Evolutionary conservation across 1,139 yeast genomes (phyloP).

Genomic region (Candida neerlandica): DNA sequence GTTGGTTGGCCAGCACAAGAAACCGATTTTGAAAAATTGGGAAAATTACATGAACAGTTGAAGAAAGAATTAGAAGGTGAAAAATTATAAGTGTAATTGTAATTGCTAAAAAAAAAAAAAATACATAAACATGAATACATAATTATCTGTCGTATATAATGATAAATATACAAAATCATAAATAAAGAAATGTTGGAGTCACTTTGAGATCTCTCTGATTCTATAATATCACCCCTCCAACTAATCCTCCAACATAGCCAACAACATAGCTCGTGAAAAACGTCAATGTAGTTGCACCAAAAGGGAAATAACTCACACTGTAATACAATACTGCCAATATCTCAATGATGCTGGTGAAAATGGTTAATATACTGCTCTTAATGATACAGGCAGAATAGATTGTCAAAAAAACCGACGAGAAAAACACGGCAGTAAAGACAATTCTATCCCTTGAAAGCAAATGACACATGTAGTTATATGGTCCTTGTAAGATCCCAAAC

Average conservation of each 20-base stretch:
- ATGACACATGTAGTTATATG: constrained; percentile 74
- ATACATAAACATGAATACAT: background rate
- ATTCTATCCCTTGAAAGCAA: constrained; percentile 74
- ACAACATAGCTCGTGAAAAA: constrained; percentile 79
- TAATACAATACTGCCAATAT: constrained; percentile 86
- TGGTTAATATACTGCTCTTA: constrained; percentile 75
- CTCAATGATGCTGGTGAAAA: constrained; percentile 75
- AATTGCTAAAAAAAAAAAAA: background rate
- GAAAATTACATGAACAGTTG: constrained; percentile 64
- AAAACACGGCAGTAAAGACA: constrained; percentile 78
- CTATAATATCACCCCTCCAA: constrained; percentile 37
- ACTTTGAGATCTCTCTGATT: background rate
- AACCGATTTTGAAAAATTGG: constrained; percentile 71
- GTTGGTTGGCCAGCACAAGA: constrained; percentile 93
- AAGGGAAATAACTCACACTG: constrained; percentile 90
- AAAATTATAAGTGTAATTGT: constrained; percentile 27
- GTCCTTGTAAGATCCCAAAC: constrained; percentile 92
- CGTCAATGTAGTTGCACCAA: constrained; percentile 86
- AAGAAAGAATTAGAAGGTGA: constrained; percentile 46
- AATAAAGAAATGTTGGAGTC: background rate
- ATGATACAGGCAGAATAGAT: constrained; percentile 55
- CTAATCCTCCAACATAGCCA: constrained; percentile 70
- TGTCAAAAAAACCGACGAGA: constrained; percentile 71
- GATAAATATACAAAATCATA: background rate
- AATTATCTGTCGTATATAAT: background rate